Evolutionary conservation across 148 eudicot genomes (phyloP).

Genomic region (Rhododendron molle): DNA sequence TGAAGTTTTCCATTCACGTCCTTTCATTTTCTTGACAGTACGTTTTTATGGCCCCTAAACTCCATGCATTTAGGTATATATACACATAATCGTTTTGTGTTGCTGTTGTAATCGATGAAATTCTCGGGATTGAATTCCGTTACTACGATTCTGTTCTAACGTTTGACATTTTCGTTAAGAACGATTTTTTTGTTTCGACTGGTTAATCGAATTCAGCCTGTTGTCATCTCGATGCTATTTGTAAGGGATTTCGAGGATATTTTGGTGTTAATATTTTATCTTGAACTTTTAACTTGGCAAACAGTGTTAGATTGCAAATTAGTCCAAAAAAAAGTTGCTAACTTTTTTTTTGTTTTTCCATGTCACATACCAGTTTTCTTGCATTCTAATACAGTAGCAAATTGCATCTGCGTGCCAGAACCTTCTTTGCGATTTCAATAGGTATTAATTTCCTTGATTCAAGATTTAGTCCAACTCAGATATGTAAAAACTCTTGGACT

Average conservation of each 20-base stretch:
- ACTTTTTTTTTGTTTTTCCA: background rate
- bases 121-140: background rate
- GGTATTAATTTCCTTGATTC: background rate
- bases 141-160: no score
- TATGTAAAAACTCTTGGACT: background rate
- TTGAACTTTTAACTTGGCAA: background rate
- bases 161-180: background rate
- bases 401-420: background rate
- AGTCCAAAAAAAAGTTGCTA: background rate
- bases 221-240: background rate
- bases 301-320: background rate
- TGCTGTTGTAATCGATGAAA: background rate
- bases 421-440: background rate
- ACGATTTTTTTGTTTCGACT: background rate
- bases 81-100: background rate
- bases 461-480: background rate
- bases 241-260: background rate
- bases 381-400: background rate
- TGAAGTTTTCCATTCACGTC: background rate
- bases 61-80: background rate
- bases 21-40: background rate
- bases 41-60: background rate
- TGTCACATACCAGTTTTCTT: background rate
- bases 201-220: background rate
- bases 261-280: background rate